Evolutionary conservation across 2,329 filamentous ascomycete genomes (phyloP), one percentile per base, ranked within the genome.

Genomic region (Mycocentrospora acerina): DNA sequence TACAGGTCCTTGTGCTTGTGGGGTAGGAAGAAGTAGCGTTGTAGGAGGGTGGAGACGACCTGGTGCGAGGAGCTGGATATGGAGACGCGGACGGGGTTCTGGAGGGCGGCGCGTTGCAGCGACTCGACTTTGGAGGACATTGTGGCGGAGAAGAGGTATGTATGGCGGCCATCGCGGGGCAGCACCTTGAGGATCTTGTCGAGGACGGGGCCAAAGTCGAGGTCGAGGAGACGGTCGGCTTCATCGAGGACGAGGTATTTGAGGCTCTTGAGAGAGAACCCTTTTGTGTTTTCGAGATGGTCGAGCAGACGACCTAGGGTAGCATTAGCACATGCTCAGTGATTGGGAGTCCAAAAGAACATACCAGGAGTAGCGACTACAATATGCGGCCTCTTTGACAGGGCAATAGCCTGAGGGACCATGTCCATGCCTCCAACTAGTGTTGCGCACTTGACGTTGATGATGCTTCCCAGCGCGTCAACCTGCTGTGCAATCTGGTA

Each of bases 171-270:
- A 17, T 69, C 66, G 26, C 61, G 53, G 0, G 90, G 90, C 4
- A 96, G 74, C 17, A 94, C 88, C 68, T 93, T 91, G 35, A 97
- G 79, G 37, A 96, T 89, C 70, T 95, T 95, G 69, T 96, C 89
- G 25, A 97, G 81, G 15, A 90, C 86, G 2, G 90, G 88, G 0
- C 90, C 90, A 54, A 97, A 97, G 66, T 96, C 90, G 64, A 96
- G 83, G 62, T 98, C 93, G 2, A 97, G 79, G 8, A 97, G 77
- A 42, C 90, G 78, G 66, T 97, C 91, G 16, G 91, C 91, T 71
- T 96, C 91, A 61, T 96, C 91, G 81, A 97, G 90, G 46, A 96
- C 90, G 3, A 97, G 75, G 61, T 91, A 95, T 60, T 90, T 90
- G 25, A 96, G 74, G 4, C 79, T 78, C 19, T 86, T 80, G 32